Percentiles rank a stretch among this genome's conserved stretches.
phyloP scores from a whole-genome alignment of 2,329 filamentous ascomycete genomes.

The Ramularia collo-cygni region DNA sequence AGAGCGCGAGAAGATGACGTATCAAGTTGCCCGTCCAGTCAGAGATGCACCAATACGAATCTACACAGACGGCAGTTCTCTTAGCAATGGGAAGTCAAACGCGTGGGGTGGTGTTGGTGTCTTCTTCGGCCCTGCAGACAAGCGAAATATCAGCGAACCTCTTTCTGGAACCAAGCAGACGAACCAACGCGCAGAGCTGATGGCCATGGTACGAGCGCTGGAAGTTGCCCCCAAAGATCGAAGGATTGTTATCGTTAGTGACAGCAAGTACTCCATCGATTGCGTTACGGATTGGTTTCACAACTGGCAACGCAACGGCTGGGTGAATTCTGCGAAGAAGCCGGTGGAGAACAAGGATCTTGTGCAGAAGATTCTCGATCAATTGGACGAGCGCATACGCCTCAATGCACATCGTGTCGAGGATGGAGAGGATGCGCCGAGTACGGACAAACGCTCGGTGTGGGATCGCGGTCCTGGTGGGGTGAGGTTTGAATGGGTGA shows the following conservation, averaged over 20 bases:
- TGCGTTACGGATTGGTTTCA: conserved; percentile 79
- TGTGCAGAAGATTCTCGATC: conserved; percentile 62
- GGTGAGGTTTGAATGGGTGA: conserved; percentile 73
- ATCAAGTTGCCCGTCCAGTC: conserved; percentile 37
- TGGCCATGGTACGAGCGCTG: conserved; percentile 76
- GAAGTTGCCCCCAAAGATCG: conserved; percentile 64
- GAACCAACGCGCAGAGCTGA: conserved; percentile 93
- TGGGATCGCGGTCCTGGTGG: conserved; percentile 30
- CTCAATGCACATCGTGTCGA: conserved; percentile 25
- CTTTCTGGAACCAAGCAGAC: conserved; percentile 71
- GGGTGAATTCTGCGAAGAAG: conserved; percentile 65
- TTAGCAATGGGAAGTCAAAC: conserved; percentile 50
- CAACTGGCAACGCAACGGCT: conserved; percentile 69
- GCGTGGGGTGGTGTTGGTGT: conserved; percentile 58
- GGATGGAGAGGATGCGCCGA: conserved; percentile 6
- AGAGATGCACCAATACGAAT: conserved; percentile 46
- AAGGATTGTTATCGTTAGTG: conserved; percentile 71
- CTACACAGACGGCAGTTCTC: conserved; percentile 57
- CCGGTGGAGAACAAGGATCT: conserved; percentile 83
- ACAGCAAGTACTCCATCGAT: conserved; percentile 85
- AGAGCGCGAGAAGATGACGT: conserved; percentile 42
- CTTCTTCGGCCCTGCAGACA: conserved; percentile 53
- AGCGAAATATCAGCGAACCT: conserved; percentile 63
- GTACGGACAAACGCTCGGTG: conserved; percentile 17
- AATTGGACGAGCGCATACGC: conserved; percentile 55